Evolutionary conservation across 1,284 basidiomycete genomes (phyloP).

Genomic region (Ceratobasidium sp.): DNA sequence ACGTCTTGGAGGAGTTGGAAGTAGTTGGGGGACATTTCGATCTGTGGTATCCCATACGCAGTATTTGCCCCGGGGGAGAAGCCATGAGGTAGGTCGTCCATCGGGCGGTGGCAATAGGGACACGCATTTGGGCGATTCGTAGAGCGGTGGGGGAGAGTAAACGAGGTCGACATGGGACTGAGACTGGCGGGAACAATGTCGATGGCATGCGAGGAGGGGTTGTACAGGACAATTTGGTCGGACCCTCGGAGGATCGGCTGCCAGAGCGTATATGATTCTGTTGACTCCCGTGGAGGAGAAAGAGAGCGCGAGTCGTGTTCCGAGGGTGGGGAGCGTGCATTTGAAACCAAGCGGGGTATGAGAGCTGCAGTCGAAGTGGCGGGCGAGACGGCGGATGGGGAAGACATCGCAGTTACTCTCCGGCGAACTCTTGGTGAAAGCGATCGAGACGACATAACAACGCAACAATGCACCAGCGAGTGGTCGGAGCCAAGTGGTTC

Average conservation of each 20-base stretch:
- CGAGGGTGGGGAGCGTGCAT: constrained; percentile 5
- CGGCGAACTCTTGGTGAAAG: constrained; percentile 25
- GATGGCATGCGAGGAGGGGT: constrained; percentile 85
- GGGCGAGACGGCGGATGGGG: neutral
- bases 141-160: constrained; percentile 25
- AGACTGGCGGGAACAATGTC: constrained; percentile 65
- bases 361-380: constrained; percentile 22
- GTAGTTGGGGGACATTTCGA: constrained; percentile 65
- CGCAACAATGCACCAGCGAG: neutral
- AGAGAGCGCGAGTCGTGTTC: constrained; percentile 2
- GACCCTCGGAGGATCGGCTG: constrained; percentile 61
- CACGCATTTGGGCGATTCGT: constrained; percentile 55
- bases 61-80: constrained; percentile 9
- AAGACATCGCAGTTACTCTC: constrained; percentile 2
- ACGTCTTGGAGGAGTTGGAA: constrained; percentile 67
- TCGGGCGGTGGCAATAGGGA: constrained; percentile 74
- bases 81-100: constrained; percentile 53
- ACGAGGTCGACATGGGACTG: constrained; percentile 45
- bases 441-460: constrained; percentile 16
- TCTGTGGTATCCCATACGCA: constrained; percentile 33
- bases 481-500: too few species aligned
- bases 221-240: constrained; percentile 89
- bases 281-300: constrained; percentile 4
- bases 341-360: constrained; percentile 10
- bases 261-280: constrained; percentile 46